phyloP scores from a whole-genome alignment of 2,329 filamentous ascomycete species.

The Fusarium sp. region DNA sequence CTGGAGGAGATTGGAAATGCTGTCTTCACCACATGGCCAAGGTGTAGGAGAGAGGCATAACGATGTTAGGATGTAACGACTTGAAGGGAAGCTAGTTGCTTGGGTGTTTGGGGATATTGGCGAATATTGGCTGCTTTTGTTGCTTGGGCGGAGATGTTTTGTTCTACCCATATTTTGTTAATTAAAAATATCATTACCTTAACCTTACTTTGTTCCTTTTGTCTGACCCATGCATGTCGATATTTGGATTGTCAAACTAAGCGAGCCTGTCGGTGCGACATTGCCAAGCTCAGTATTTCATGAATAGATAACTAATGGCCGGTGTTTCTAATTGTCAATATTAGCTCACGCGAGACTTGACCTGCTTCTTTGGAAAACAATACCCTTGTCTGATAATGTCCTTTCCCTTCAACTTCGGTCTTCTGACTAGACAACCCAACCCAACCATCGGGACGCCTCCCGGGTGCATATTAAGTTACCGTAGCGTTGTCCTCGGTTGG shows the following conservation, averaged over 20 bases:
- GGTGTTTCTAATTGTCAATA: slow-evolving; percentile 29
- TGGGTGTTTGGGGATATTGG: slow-evolving; percentile 35
- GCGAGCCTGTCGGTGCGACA: background rate
- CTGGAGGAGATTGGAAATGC: slow-evolving; percentile 56
- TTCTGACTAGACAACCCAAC: background rate
- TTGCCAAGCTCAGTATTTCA: background rate
- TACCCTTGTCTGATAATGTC: slow-evolving; percentile 7
- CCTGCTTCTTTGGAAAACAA: slow-evolving; percentile 1
- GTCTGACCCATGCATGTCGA: slow-evolving; percentile 1
- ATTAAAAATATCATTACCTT: slow-evolving; percentile 24
- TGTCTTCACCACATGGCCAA: slow-evolving; percentile 55
- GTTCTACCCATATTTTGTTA: slow-evolving; percentile 18
- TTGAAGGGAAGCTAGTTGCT: slow-evolving; percentile 17
- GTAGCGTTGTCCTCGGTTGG: slow-evolving; percentile 1
- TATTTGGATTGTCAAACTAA: background rate
- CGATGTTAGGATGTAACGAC: slow-evolving; percentile 10
- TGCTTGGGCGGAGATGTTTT: slow-evolving; percentile 20
- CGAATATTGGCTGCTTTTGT: slow-evolving; percentile 30
- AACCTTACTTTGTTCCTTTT: background rate
- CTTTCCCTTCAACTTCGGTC: background rate
- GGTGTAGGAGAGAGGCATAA: slow-evolving; percentile 25
- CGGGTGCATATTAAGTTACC: slow-evolving; percentile 3
- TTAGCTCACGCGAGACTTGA: slow-evolving; percentile 3
- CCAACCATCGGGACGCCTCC: slow-evolving; percentile 17
- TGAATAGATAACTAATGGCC: slow-evolving; percentile 11